Evolutionary conservation across 441 rosid genomes (phyloP).

Genomic region (Erysimum cheiri): DNA sequence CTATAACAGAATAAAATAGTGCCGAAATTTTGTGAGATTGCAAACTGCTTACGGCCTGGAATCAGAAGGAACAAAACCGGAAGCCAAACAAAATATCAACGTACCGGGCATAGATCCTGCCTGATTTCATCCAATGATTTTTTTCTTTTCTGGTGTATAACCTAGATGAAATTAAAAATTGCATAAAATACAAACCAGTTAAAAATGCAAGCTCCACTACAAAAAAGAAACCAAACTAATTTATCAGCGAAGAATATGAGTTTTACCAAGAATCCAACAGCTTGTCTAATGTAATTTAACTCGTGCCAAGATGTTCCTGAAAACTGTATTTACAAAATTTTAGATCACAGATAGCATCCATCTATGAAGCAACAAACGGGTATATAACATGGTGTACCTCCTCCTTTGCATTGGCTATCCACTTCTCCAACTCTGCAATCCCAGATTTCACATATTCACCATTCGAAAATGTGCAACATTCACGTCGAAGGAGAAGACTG

Average conservation of each 20-base stretch:
- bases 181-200: slow-evolving; percentile 28
- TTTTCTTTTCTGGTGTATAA: slow-evolving; percentile 96
- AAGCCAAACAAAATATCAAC: slow-evolving; percentile 19
- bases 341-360: slow-evolving; percentile 40
- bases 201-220: slow-evolving; percentile 12
- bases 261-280: slow-evolving; percentile 97
- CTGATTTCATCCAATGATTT: slow-evolving; percentile 90
- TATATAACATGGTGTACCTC: slow-evolving; percentile 62
- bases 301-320: slow-evolving; percentile 99
- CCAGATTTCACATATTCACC: slow-evolving; percentile 99
- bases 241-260: slow-evolving; percentile 32
- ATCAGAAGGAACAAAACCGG: slow-evolving; percentile 20
- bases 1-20: slow-evolving; percentile 48
- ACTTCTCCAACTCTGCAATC: slow-evolving; percentile 94
- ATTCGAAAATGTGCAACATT: slow-evolving; percentile 98
- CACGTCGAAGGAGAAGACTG: slow-evolving; percentile 96
- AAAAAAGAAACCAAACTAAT: neutral
- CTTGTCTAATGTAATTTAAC: slow-evolving; percentile 94
- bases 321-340: slow-evolving; percentile 59
- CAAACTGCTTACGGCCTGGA: slow-evolving; percentile 25
- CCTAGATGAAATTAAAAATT: slow-evolving; percentile 51
- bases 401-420: slow-evolving; percentile 79
- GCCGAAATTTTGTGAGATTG: slow-evolving; percentile 1
- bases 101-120: slow-evolving; percentile 95
- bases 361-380: slow-evolving; percentile 27